Evolutionary conservation across 768 basidiomycete genomes (phyloP).

Genomic region (Calocybe gangraenosa): DNA sequence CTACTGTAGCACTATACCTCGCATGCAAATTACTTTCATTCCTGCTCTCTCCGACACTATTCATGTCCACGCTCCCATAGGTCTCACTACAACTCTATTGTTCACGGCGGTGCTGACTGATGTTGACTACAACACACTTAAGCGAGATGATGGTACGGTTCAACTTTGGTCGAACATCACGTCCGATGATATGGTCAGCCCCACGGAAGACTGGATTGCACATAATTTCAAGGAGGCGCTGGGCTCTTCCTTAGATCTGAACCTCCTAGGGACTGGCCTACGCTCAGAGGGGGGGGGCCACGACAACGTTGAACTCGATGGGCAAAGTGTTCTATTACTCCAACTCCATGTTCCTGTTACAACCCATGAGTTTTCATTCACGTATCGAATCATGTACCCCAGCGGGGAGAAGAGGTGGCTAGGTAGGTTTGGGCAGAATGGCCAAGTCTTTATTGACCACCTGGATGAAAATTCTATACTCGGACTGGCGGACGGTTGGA

Average conservation of each 20-base stretch:
- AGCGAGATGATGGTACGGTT: constrained; percentile 26
- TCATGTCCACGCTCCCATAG: constrained; percentile 19
- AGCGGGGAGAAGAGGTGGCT: constrained; percentile 42
- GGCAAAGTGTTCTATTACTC: constrained; percentile 11
- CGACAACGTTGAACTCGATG: background rate
- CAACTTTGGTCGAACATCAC: constrained; percentile 43
- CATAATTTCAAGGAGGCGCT: constrained; percentile 15
- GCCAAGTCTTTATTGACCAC: constrained; percentile 30
- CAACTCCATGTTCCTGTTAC: constrained; percentile 10
- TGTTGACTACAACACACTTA: constrained; percentile 27
- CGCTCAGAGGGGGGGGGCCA: background rate
- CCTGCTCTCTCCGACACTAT: constrained; percentile 33
- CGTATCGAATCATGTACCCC: constrained; percentile 45
- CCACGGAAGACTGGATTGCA: constrained; percentile 28
- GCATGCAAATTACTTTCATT: constrained; percentile 34
- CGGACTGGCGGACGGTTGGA: constrained; percentile 21
- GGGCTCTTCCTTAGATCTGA: too few relatives aligned
- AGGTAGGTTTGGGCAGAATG: constrained; percentile 40
- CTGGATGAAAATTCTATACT: constrained; percentile 15
- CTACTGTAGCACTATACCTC: constrained; percentile 1
- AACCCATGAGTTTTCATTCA: constrained; percentile 31
- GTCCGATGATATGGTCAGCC: constrained; percentile 10
- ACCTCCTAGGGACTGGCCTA: background rate
- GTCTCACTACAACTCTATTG: constrained; percentile 19
- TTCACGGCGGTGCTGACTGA: constrained; percentile 32